Evolutionary conservation across 345 rosid species (phyloP).

Genomic region (Syzygium aqueum): DNA sequence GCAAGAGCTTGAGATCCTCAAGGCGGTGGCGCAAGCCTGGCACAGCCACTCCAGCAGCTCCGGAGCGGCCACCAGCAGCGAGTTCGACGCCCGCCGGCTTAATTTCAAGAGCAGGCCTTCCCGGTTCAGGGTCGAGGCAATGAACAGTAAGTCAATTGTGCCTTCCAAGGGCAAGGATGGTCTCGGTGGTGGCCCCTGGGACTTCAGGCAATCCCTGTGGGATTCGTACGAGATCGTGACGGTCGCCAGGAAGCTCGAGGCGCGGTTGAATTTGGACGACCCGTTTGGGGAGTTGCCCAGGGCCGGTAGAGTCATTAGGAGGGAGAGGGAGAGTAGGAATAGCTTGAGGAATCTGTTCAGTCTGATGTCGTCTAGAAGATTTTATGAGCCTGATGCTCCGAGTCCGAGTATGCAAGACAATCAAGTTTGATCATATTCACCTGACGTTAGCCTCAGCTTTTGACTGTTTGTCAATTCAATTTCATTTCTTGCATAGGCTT

Average conservation of each 20-base stretch:
- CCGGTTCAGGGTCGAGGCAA: conserved; percentile 64
- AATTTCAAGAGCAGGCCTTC: conserved; percentile 43
- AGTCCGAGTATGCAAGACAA: not conserved
- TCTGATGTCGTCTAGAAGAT: conserved; percentile 44
- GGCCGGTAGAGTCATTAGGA: not conserved
- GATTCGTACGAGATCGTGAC: conserved; percentile 76
- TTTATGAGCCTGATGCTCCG: conserved; percentile 10
- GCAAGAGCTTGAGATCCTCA: conserved; percentile 49
- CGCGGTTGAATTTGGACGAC: conserved; percentile 32
- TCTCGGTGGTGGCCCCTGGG: conserved; percentile 30
- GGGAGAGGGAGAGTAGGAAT: conserved; percentile 35
- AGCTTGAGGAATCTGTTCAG: conserved; percentile 61
- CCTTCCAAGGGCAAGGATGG: not conserved
- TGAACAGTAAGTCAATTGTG: conserved; percentile 1
- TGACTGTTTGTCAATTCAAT: not conserved
- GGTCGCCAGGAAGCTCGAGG: conserved; percentile 49
- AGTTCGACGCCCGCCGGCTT: conserved; percentile 37
- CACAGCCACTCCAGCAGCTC: conserved; percentile 30
- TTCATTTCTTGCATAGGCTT: not conserved
- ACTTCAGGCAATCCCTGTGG: conserved; percentile 58
- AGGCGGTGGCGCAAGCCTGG: conserved; percentile 94
- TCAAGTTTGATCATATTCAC: not conserved
- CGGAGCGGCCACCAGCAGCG: conserved; percentile 27
- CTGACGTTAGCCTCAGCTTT: not conserved
- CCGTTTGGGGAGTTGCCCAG: not conserved